These are phyloP conservation scores for Irpex sp. DNA, from an alignment of 1,284 basidiomycete genomes.

Conservation along the genomic window DNA sequence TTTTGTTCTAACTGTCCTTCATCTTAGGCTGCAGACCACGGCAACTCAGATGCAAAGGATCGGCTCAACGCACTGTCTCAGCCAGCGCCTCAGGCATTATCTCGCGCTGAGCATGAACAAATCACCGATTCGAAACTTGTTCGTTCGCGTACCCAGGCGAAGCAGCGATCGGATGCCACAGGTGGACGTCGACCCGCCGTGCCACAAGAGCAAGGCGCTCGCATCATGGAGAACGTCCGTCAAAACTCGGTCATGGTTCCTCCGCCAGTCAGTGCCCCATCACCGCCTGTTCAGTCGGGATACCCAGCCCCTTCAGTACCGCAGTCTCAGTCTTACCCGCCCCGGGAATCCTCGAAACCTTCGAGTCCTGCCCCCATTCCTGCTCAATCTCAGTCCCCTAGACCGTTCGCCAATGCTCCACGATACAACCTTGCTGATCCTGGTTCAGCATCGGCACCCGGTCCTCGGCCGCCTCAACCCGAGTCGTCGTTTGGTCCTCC, in stretches of 20 bases:
- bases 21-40: conserved; percentile 68
- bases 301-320: neutral
- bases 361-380: neutral
- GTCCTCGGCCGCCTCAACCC: conserved; percentile 10
- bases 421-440: conserved; percentile 29
- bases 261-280: conserved; percentile 5
- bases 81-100: conserved; percentile 58
- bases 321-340: neutral
- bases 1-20: neutral
- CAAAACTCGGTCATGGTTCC: conserved; percentile 25
- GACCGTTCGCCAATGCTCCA: conserved; percentile 23
- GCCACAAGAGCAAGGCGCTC: conserved; percentile 18
- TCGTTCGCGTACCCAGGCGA: conserved; percentile 80
- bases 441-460: conserved; percentile 16
- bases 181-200: conserved; percentile 18
- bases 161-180: conserved; percentile 57
- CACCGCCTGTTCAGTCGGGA: conserved; percentile 2
- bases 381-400: conserved; percentile 7
- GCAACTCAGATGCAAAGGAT: conserved; percentile 78
- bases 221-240: conserved; percentile 31
- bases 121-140: conserved; percentile 81
- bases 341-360: neutral
- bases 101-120: conserved; percentile 76
- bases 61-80: conserved; percentile 68
- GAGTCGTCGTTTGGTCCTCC: conserved; percentile 9